Percentiles rank a stretch among this genome's conserved stretches.
Evolutionary conservation across 2,329 filamentous ascomycete species (phyloP).

Genomic region (Annulohypoxylon truncatum): DNA sequence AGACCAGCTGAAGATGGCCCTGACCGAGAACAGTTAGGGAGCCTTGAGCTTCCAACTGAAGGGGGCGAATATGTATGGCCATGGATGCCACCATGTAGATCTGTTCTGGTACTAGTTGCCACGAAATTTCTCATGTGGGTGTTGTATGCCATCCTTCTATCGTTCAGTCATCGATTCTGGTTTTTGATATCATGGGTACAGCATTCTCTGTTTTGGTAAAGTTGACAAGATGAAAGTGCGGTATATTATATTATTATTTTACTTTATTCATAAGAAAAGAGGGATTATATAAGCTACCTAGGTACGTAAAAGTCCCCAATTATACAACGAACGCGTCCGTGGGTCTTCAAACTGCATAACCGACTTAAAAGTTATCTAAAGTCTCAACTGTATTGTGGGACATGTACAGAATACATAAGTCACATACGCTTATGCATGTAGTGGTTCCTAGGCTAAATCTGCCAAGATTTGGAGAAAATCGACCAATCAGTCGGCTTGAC

Average conservation of each 20-base stretch:
- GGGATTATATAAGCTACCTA: background rate
- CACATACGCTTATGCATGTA: conserved; percentile 11
- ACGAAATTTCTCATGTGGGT: background rate
- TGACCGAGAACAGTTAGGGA: conserved; percentile 27
- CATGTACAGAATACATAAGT: conserved; percentile 7
- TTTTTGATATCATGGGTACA: background rate
- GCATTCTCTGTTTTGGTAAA: background rate
- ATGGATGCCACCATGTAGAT: conserved; percentile 7
- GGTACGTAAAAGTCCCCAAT: background rate
- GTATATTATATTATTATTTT: background rate
- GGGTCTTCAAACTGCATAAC: conserved; percentile 1
- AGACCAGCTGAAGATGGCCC: conserved; percentile 28
- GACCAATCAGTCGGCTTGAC: conserved; percentile 35
- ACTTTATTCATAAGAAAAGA: background rate
- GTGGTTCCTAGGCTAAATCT: conserved; percentile 25
- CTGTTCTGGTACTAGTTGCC: conserved; percentile 6
- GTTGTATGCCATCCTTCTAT: background rate
- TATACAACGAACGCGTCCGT: background rate
- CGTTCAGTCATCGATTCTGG: conserved; percentile 2
- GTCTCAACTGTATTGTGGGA: background rate
- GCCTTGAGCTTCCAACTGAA: conserved; percentile 8
- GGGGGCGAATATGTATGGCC: background rate
- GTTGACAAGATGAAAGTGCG: background rate
- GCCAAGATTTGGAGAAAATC: conserved; percentile 36
- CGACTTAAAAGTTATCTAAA: background rate